phyloP scores from a whole-genome alignment of 1,284 basidiomycete species.

The Malassezia brasiliensis region DNA sequence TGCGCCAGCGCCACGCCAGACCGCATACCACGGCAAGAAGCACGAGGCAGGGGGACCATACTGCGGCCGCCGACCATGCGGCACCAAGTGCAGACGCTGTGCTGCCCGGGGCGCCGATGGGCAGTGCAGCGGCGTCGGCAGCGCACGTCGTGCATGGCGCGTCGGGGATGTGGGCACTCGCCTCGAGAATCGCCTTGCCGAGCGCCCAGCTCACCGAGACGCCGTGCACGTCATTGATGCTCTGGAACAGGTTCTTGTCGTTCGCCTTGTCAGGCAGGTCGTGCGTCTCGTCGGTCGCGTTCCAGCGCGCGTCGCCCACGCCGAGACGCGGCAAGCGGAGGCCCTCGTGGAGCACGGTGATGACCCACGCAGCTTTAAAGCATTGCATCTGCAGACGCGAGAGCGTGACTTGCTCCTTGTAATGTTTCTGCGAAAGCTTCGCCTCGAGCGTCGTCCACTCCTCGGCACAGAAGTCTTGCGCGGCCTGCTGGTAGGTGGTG shows the following conservation, averaged over 20 bases:
- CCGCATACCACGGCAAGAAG: neutral
- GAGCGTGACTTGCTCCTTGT: constrained; percentile 57
- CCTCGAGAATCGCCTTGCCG: constrained; percentile 95
- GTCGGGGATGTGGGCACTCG: constrained; percentile 55
- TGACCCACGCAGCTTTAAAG: constrained; percentile 98
- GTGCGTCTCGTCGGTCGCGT: constrained; percentile 33
- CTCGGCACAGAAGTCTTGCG: constrained; percentile 70
- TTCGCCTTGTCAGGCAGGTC: constrained; percentile 35
- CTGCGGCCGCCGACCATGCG: too few species aligned
- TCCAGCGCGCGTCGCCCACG: constrained; percentile 54
- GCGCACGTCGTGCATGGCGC: constrained; percentile 15
- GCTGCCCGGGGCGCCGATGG: too few species aligned
- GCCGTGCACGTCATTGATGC: constrained; percentile 77
- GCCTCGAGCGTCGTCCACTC: constrained; percentile 68
- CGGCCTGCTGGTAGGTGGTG: constrained; percentile 86
- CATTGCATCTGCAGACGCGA: constrained; percentile 89
- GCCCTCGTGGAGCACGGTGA: constrained; percentile 89
- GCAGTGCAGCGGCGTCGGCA: too few species aligned
- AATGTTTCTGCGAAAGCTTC: constrained; percentile 46
- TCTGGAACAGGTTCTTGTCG: constrained; percentile 62
- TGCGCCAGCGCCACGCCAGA: neutral
- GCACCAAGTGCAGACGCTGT: too few species aligned
- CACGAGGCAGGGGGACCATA: too few species aligned
- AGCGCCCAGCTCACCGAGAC: constrained; percentile 95
- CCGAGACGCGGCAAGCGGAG: constrained; percentile 84